Conservation (phyloP, 345 rosid genomes). For the Psidium guajava region DNA sequence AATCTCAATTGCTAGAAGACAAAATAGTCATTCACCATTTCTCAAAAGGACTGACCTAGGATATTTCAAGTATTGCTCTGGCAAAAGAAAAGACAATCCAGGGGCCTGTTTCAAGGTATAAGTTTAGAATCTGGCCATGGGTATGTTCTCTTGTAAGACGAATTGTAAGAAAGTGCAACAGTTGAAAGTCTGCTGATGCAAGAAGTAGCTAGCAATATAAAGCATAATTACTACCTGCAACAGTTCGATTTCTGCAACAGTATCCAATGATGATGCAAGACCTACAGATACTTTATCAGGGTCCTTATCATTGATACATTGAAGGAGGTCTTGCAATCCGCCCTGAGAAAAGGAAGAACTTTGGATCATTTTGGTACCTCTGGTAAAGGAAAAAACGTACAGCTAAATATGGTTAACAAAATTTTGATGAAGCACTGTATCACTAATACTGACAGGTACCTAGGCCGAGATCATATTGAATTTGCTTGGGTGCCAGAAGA, state of each 20-base stretch:
- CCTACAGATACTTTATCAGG: constrained; percentile 85
- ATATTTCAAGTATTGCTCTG: constrained; percentile 67
- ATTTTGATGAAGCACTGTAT: background rate
- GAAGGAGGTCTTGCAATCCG: constrained; percentile 69
- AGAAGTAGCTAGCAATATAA: background rate
- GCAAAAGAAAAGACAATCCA: constrained; percentile 87
- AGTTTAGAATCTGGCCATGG: background rate
- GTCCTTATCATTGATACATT: constrained; percentile 69
- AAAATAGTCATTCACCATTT: background rate
- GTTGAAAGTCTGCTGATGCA: background rate
- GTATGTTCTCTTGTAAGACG: background rate
- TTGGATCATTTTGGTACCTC: background rate
- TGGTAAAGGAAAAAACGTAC: background rate
- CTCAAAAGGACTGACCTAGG: constrained; percentile 51
- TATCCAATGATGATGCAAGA: constrained; percentile 72
- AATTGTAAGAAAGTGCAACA: background rate
- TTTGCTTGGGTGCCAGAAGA: background rate
- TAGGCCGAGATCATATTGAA: background rate
- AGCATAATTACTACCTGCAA: constrained; percentile 45
- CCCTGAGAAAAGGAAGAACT: constrained; percentile 35
- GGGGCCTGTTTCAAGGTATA: constrained; percentile 63
- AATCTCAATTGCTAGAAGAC: background rate
- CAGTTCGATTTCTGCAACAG: constrained; percentile 79
- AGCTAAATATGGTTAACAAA: background rate
- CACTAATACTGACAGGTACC: background rate